Conservation (phyloP, 768 basidiomycete species). For the Paxillus involutus region DNA sequence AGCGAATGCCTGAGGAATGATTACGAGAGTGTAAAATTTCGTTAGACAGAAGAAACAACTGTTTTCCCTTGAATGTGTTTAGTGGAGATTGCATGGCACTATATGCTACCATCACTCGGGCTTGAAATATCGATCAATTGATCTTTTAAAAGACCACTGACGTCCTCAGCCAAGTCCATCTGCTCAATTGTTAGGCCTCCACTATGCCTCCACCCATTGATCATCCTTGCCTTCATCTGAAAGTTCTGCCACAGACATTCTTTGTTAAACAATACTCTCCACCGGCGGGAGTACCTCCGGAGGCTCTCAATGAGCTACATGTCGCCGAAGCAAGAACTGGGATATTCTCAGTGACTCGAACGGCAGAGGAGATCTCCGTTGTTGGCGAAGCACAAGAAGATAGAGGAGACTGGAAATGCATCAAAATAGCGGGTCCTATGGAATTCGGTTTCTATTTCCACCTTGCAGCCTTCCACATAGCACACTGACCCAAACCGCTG, state of each 20-base stretch:
- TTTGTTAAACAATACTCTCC: slow-evolving; percentile 42
- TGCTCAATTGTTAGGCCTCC: not conserved
- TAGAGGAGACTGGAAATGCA: slow-evolving; percentile 52
- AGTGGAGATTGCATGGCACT: too few species aligned
- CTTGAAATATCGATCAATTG: too few species aligned
- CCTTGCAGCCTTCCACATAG: not conserved
- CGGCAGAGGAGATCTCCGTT: slow-evolving; percentile 60
- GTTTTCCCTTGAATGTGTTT: too few species aligned
- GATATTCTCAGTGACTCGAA: slow-evolving; percentile 60
- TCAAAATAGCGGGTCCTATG: slow-evolving; percentile 67
- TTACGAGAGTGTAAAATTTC: too few species aligned
- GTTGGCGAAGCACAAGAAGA: slow-evolving; percentile 45
- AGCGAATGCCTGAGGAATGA: not conserved
- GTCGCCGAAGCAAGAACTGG: slow-evolving; percentile 27
- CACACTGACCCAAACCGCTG: slow-evolving; percentile 1
- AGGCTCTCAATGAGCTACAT: slow-evolving; percentile 25
- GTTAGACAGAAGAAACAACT: too few species aligned
- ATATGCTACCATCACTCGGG: too few species aligned
- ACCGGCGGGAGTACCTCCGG: slow-evolving; percentile 34
- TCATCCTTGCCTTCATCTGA: slow-evolving; percentile 48
- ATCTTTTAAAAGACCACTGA: too few species aligned
- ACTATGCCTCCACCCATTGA: slow-evolving; percentile 44
- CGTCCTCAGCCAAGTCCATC: too few species aligned
- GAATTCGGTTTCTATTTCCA: slow-evolving; percentile 47
- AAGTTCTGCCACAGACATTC: slow-evolving; percentile 43